These are phyloP conservation scores for Solanum etuberosum DNA, from an alignment of 257 asterid species.

Conservation along the genomic window DNA sequence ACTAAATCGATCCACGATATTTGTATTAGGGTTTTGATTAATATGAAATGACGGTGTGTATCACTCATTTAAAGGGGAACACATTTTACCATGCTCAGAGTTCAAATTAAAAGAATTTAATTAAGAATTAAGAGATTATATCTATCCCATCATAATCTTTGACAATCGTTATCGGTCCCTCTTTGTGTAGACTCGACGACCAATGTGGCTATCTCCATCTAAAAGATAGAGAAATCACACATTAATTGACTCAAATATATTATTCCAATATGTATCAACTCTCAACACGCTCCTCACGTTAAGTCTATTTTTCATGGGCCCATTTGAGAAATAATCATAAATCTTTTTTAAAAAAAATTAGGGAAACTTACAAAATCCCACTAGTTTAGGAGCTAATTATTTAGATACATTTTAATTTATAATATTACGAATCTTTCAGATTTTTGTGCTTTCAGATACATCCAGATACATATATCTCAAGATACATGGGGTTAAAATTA, in stretches of 20 bases:
- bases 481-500: not conserved
- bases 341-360: not conserved
- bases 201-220: not conserved
- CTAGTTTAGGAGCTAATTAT: not conserved
- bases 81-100: not conserved
- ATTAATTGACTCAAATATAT: not conserved
- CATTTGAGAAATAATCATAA: not conserved
- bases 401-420: no score
- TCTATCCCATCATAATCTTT: not conserved
- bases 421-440: no score
- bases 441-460: not conserved
- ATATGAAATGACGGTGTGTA: rapidly evolving
- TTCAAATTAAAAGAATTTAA: rapidly evolving
- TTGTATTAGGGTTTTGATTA: not conserved
- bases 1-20: no score
- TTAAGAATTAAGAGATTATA: not conserved
- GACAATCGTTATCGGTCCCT: not conserved
- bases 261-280: not conserved
- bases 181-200: not conserved
- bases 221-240: not conserved
- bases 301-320: not conserved
- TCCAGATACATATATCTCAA: no score
- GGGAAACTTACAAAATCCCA: not conserved
- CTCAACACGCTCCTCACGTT: not conserved
- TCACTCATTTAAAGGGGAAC: not conserved